phyloP scores from a whole-genome alignment of 192 early-diverging fungal genomes.

The Coemansia sp. region DNA sequence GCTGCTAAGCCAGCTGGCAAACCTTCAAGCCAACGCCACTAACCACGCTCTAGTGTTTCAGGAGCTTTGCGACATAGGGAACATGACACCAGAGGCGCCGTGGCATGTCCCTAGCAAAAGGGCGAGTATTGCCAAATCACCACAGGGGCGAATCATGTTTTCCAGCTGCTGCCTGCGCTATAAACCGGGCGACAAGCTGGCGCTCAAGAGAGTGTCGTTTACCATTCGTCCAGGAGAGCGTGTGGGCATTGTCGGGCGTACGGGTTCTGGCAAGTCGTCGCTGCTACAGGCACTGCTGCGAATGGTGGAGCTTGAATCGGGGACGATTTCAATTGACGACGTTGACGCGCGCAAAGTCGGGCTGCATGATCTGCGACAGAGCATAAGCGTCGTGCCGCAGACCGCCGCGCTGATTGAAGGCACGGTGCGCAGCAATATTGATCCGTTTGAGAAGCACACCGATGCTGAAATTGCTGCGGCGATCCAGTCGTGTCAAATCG shows the following conservation, averaged over 20 bases:
- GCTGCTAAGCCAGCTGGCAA: conserved; percentile 4
- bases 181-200: conserved; percentile 11
- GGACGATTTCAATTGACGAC: conserved; percentile 70
- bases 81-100: conserved; percentile 12
- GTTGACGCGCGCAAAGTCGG: conserved; percentile 69
- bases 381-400: conserved; percentile 81
- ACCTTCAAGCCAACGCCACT: background rate
- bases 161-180: conserved; percentile 19
- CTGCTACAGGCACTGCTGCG: conserved; percentile 74
- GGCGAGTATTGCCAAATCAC: background rate
- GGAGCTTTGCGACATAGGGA: conserved; percentile 14
- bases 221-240: conserved; percentile 36
- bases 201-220: conserved; percentile 53
- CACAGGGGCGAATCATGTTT: conserved; percentile 20
- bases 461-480: conserved; percentile 72
- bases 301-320: conserved; percentile 70
- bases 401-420: conserved; percentile 49
- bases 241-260: conserved; percentile 58
- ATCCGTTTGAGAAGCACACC: conserved; percentile 72
- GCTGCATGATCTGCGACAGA: conserved; percentile 68
- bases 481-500: conserved; percentile 59
- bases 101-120: background rate
- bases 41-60: conserved; percentile 17
- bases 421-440: conserved; percentile 76
- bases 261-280: conserved; percentile 77